These are phyloP conservation scores for Aureobasidium leucospermi DNA, from an alignment of 2,329 filamentous ascomycete genomes.

Conservation along the genomic window DNA sequence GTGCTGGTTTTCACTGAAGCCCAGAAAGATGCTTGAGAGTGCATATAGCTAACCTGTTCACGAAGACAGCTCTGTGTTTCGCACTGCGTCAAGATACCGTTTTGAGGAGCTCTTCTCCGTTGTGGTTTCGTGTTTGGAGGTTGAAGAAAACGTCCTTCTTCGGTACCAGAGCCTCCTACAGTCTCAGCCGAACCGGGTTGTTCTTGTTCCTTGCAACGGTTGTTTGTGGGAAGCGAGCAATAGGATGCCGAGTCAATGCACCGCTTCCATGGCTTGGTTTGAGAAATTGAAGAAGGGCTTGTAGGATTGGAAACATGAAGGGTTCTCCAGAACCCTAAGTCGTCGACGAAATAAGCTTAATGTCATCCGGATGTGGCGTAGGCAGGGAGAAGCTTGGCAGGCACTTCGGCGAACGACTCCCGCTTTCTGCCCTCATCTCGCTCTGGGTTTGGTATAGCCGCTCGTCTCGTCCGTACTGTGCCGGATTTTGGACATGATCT, in stretches of 20 bases:
- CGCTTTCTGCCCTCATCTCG: neutral
- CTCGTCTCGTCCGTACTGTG: neutral
- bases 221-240: neutral
- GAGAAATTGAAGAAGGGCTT: neutral
- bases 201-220: neutral
- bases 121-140: neutral
- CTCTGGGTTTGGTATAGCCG: neutral
- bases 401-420: neutral
- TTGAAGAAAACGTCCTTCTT: neutral
- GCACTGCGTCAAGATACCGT: slow-evolving; percentile 2
- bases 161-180: neutral
- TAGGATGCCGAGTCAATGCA: neutral
- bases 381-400: neutral
- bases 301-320: neutral
- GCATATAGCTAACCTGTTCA: neutral
- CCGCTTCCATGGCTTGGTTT: neutral
- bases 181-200: neutral
- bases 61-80: neutral
- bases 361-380: neutral
- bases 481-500: neutral
- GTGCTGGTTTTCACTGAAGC: neutral
- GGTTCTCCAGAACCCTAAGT: neutral
- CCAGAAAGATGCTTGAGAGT: neutral
- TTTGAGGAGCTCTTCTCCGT: neutral
- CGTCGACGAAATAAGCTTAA: neutral